Conservation (phyloP, 306 rosid genomes). For the Cicer judaicum region DNA sequence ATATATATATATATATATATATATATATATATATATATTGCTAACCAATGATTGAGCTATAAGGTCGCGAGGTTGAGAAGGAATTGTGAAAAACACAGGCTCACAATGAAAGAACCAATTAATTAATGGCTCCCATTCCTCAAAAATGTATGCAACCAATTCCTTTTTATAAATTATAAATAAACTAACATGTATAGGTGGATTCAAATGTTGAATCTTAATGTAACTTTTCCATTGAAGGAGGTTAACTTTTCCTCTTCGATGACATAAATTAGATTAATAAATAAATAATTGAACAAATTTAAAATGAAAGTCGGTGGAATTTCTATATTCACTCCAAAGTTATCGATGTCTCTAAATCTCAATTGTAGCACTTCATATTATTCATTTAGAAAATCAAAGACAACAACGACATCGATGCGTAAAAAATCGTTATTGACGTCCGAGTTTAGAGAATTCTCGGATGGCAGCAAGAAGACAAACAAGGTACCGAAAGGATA, state of each 20-base stretch:
- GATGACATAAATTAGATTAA: neutral
- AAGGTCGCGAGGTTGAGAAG: neutral
- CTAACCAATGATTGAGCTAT: neutral
- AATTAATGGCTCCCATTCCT: conserved; percentile 1
- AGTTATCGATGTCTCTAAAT: neutral
- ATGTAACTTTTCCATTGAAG: neutral
- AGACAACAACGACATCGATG: neutral
- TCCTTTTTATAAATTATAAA: neutral
- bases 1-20: no score
- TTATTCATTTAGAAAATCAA: neutral
- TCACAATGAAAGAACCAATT: neutral
- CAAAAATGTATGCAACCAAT: neutral
- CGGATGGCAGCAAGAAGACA: neutral
- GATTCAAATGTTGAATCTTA: neutral
- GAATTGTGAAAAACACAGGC: neutral
- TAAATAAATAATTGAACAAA: neutral
- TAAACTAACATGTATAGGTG: neutral
- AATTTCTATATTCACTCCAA: conserved; percentile 11
- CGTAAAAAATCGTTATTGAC: conserved; percentile 33
- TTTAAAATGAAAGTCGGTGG: conserved; percentile 26
- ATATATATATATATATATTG: no score
- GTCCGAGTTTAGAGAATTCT: conserved; percentile 16
- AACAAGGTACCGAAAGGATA: conserved; percentile 56
- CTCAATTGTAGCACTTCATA: neutral
- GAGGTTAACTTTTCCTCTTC: conserved; percentile 31